Base-by-base conservation (phyloP, 2,329 filamentous ascomycete genomes). In the Colletotrichum noveboracense region DNA sequence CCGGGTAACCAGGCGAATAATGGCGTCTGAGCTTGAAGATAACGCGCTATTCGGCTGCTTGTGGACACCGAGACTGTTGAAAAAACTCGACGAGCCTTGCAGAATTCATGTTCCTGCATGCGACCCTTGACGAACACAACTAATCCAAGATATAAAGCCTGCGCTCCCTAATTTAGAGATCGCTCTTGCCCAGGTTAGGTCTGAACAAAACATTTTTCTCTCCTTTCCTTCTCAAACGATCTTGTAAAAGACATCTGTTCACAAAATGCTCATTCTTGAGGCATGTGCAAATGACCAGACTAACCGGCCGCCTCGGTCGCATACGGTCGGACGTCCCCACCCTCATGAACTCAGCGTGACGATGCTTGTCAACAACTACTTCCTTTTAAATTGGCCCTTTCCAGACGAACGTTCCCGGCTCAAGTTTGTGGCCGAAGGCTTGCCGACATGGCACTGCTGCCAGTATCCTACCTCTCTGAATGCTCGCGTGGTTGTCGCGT, bases 151-250 rank as follows among this genome's bases (percentile, higher is more conserved):
- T 52, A 52, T 52, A 21, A 52, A 52, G 6, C 4, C n/a, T 52
- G 2, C n/a, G 43, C 5, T 52, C n/a, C 12, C 6, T 6, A 52
- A 21, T 24, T 21, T 2, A 12, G 6, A 52, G n/a, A 24, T 52
- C 12, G n/a, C 43, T 52, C n/a, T 13, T 21, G 10, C 43, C n/a
- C 14, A 38, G 1, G 0, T 48, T 13, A 13, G 0, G 10, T 1
- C 18, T 21, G 10, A 12, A 21, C 2, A 1, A n/a, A 48, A 2
- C 43, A 13, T 2, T 0, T 1, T 48, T 13, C 10, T 52, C n/a
- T 21, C 10, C n/a, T 3, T 7, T 52, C 2, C 12, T 52, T 52
- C 0, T 21, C n/a, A 21, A 5, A 21, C 10, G 10, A 10, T 21
- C n/a, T 24, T 52, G 43, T 18, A 13, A 7, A 12, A 52, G n/a